Evolutionary conservation across 139 green algal species (phyloP).

Genomic region (Ostreobium quekettii): DNA sequence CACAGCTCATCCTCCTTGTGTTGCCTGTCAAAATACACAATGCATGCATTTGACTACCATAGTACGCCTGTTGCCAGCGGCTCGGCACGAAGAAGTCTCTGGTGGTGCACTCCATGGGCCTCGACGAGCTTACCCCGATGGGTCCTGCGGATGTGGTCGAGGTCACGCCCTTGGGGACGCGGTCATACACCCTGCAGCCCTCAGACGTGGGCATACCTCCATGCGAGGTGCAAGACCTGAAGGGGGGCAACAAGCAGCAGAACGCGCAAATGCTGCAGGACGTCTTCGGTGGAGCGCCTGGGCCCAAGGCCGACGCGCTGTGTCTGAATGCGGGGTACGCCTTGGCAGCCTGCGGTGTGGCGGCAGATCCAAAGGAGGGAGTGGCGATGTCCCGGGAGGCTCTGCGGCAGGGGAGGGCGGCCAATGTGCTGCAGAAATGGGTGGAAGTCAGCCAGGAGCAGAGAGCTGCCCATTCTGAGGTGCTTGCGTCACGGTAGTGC

Average conservation of each 20-base stretch:
- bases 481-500: too few species aligned
- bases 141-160: slow-evolving; percentile 87
- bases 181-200: slow-evolving; percentile 57
- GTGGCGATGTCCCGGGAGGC: slow-evolving; percentile 79
- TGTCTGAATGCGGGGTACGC: slow-evolving; percentile 86
- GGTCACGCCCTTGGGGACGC: slow-evolving; percentile 41
- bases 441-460: slow-evolving; percentile 28
- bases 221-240: slow-evolving; percentile 85
- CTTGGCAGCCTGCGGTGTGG: slow-evolving; percentile 68
- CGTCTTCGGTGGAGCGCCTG: slow-evolving; percentile 74
- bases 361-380: slow-evolving; percentile 60
- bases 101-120: slow-evolving; percentile 87
- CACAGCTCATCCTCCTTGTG: too few species aligned
- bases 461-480: too few species aligned
- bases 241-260: slow-evolving; percentile 72
- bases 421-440: slow-evolving; percentile 42
- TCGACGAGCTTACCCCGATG: slow-evolving; percentile 98
- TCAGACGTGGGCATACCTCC: slow-evolving; percentile 78
- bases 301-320: slow-evolving; percentile 84
- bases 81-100: slow-evolving; percentile 80
- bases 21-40: neutral
- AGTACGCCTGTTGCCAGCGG: slow-evolving; percentile 33
- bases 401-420: slow-evolving; percentile 51
- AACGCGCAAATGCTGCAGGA: slow-evolving; percentile 87
- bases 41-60: neutral